Base-by-base conservation (phyloP, 1,139 yeast species). In the Casaregolazyma lundiana region DNA sequence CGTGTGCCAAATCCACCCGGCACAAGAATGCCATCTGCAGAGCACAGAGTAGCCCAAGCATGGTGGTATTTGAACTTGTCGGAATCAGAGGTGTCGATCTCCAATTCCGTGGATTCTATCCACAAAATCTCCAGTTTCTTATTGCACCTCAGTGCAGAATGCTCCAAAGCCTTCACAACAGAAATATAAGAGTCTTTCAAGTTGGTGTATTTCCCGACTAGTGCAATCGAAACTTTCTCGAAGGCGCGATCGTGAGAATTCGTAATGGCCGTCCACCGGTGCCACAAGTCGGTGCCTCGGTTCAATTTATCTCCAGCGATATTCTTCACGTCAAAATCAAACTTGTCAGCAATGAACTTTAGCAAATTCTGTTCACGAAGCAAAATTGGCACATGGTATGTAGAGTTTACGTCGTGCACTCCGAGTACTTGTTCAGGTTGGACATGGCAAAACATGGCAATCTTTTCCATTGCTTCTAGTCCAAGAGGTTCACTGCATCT, bases 1-100 rank as follows among this genome's bases (percentile, higher is more conserved):
- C 98, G 84, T 46, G 81, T 72, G 53, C 99, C 99, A 64, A 94
- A 94, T 1, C 99, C 99, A 63, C 99, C 99, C 36, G 99, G 98
- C 49, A 94, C 96, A 53, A 94, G 77, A 55, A 94, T 86, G 68
- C 98, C 98, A 67, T 94, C 96, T 19, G 98, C 96, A 61, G 86
- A 81, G 66, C 96, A 88, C 56, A 94, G 82, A 58, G 77, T 75
- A 62, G 88, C 94, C 99, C 98, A 94, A 48, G 97, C 96, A 65
- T 84, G 83, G 68, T 92, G 96, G 72, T 85, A 90, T 59, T 80
- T 78, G 48, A 84, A 80, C 69, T 89, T 84, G 60, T 82, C 78
- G 38, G 70, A 62, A 34, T 70, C 70, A 63, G 81, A 81, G 46
- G 81, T 72, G 52, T 78, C 82, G 45, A 81, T 81, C 70, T 90